A percentile compares a stretch with the other conserved stretches of the same genome.
Evolutionary conservation across 208 protist species (phyloP).

Genomic region (Trypanosoma theileri): DNA sequence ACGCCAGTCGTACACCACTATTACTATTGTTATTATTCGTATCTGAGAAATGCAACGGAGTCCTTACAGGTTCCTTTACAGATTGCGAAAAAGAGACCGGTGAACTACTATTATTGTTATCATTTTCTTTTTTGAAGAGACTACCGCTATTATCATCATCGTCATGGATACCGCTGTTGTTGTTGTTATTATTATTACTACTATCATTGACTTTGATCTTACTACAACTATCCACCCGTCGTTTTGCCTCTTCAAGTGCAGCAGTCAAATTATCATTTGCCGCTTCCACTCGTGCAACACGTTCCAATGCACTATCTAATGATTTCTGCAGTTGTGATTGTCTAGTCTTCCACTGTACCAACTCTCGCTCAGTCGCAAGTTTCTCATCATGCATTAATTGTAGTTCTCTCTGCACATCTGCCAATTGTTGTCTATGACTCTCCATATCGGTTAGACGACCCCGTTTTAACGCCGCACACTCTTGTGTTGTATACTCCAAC

Average conservation of each 20-base stretch:
- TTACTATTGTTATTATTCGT: neutral
- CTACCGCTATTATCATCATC: neutral
- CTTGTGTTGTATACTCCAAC: constrained; percentile 12
- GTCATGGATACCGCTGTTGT: neutral
- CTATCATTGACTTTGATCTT: no score
- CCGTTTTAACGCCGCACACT: constrained; percentile 16
- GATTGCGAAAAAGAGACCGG: neutral
- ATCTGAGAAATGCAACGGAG: neutral
- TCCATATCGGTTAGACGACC: constrained; percentile 11
- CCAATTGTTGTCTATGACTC: constrained; percentile 15
- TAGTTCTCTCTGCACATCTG: constrained; percentile 20
- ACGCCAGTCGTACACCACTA: neutral
- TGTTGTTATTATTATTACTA: no score
- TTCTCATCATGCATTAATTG: constrained; percentile 14
- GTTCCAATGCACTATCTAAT: constrained; percentile 8
- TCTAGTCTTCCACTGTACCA: constrained; percentile 7
- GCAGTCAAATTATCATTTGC: constrained; percentile 20
- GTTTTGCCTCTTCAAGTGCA: constrained; percentile 19
- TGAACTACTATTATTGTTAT: constrained; percentile 1
- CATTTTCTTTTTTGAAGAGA: no score
- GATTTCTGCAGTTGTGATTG: constrained; percentile 6
- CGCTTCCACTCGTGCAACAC: constrained; percentile 16
- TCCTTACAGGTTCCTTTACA: neutral
- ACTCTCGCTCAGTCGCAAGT: constrained; percentile 6
- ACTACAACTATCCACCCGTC: constrained; percentile 1